phyloP scores from a whole-genome alignment of 1,284 basidiomycete genomes.

The Ustilago nuda region DNA sequence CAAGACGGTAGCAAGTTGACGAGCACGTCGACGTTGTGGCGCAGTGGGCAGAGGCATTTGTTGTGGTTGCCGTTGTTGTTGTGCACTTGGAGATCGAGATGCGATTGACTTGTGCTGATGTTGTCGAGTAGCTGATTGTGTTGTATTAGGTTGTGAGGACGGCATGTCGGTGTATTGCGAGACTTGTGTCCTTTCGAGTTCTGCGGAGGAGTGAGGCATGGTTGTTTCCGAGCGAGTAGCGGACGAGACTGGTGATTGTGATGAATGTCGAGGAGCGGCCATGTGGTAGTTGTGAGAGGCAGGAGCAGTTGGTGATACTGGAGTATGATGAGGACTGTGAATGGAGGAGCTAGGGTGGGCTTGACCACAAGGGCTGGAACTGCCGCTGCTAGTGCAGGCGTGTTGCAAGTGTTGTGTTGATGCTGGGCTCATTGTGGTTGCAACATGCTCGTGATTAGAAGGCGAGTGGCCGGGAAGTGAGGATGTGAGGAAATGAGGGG shows the following conservation, averaged over 20 bases:
- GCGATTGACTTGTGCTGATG: not conserved
- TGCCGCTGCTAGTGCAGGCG: conserved; percentile 16
- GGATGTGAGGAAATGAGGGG: conserved; percentile 11
- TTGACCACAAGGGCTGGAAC: conserved; percentile 17
- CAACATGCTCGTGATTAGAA: conserved; percentile 28
- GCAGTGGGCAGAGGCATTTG: conserved; percentile 34
- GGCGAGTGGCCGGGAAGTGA: conserved; percentile 20
- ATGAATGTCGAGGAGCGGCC: conserved; percentile 8
- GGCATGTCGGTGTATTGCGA: conserved; percentile 1
- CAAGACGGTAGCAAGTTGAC: conserved; percentile 45
- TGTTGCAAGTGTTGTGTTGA: conserved; percentile 26
- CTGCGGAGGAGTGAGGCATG: conserved; percentile 6
- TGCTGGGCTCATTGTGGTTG: conserved; percentile 36
- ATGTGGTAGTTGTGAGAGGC: conserved; percentile 3
- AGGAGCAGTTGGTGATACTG: not conserved
- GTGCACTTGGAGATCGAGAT: conserved; percentile 1
- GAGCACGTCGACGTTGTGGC: conserved; percentile 42
- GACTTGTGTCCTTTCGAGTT: not conserved
- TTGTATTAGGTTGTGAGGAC: not conserved
- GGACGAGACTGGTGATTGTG: conserved; percentile 11
- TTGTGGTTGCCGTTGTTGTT: conserved; percentile 10
- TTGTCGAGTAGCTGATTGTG: not conserved
- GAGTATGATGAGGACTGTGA: conserved; percentile 19
- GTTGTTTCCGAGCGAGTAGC: not conserved
- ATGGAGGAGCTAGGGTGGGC: conserved; percentile 14